A percentile compares a stretch with the other conserved stretches of the same genome.
These are phyloP conservation scores for Boletus sp. DNA, from an alignment of 768 basidiomycete genomes.

Conservation along the genomic window DNA sequence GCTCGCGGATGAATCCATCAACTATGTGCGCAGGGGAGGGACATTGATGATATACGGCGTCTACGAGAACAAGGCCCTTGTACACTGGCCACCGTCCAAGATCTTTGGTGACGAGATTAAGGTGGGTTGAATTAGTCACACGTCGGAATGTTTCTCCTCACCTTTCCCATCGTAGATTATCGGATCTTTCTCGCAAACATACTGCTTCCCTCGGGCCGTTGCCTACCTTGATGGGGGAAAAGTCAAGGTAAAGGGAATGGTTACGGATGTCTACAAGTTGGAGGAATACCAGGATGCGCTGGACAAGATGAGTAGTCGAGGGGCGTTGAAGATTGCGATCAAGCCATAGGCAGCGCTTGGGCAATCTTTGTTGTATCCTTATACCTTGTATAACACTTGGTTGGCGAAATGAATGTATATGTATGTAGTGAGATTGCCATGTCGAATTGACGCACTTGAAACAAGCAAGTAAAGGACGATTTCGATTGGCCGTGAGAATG, in stretches of 20 bases:
- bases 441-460: not conserved
- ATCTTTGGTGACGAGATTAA: conserved; percentile 72
- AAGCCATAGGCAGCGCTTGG: conserved; percentile 40
- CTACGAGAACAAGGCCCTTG: conserved; percentile 79
- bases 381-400: conserved; percentile 16
- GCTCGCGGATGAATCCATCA: conserved; percentile 83
- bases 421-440: not conserved
- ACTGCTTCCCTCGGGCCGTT: conserved; percentile 88
- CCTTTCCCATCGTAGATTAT: conserved; percentile 55
- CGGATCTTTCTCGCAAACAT: conserved; percentile 86
- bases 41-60: conserved; percentile 89
- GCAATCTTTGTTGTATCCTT: conserved; percentile 14
- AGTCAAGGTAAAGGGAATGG: conserved; percentile 78
- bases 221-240: conserved; percentile 87
- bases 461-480: not conserved
- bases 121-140: conserved; percentile 27
- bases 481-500: not conserved
- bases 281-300: conserved; percentile 69
- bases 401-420: not conserved
- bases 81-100: conserved; percentile 85
- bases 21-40: conserved; percentile 83
- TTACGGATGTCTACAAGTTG: conserved; percentile 63
- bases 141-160: not conserved
- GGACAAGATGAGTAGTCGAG: conserved; percentile 67
- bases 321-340: conserved; percentile 59